Percentiles rank a stretch among this genome's conserved stretches.
phyloP scores from a whole-genome alignment of 352 stramenopile species.

The Pythium dissimile region DNA sequence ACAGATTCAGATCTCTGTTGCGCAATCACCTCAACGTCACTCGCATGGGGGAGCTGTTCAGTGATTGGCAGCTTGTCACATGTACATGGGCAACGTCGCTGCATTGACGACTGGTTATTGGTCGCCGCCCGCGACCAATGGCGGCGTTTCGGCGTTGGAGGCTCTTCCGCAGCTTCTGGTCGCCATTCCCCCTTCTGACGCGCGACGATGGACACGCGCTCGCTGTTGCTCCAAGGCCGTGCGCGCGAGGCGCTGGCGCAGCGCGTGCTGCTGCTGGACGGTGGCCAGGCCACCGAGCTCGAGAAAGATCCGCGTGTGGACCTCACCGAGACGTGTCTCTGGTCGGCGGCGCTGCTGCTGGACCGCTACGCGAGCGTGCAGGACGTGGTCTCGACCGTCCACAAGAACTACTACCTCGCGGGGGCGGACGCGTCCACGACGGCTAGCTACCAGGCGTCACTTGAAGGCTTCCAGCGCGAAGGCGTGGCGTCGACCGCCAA shows the following conservation, averaged over 20 bases:
- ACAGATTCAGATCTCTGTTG: too few relatives aligned
- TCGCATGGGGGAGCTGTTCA: too few relatives aligned
- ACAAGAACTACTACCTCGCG: slow-evolving; percentile 72
- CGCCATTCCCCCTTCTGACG: too few relatives aligned
- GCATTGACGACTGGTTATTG: too few relatives aligned
- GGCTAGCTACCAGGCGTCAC: slow-evolving; percentile 84
- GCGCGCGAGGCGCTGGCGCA: slow-evolving; percentile 9
- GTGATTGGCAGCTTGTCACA: too few relatives aligned
- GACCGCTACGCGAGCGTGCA: slow-evolving; percentile 47
- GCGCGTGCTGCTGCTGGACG: slow-evolving; percentile 64
- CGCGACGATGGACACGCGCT: slow-evolving; percentile 4
- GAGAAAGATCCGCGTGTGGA: slow-evolving; percentile 69
- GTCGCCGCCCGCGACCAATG: too few relatives aligned
- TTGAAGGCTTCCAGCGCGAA: slow-evolving; percentile 77
- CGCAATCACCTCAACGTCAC: too few relatives aligned
- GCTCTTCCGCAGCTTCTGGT: too few relatives aligned
- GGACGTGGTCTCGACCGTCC: slow-evolving; percentile 56
- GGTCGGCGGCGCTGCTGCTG: slow-evolving; percentile 71
- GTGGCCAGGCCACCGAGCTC: slow-evolving; percentile 72
- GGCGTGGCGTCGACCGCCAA: slow-evolving; percentile 30
- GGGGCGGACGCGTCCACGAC: slow-evolving; percentile 81
- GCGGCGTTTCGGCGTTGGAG: too few relatives aligned
- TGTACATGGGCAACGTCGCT: too few relatives aligned
- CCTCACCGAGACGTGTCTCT: slow-evolving; percentile 50
- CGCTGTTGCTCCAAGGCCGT: slow-evolving; percentile 8